A percentile compares a stretch with the other conserved stretches of the same genome.
Evolutionary conservation across 257 asterid species (phyloP).

Genomic region (Gardenia jasminoides): DNA sequence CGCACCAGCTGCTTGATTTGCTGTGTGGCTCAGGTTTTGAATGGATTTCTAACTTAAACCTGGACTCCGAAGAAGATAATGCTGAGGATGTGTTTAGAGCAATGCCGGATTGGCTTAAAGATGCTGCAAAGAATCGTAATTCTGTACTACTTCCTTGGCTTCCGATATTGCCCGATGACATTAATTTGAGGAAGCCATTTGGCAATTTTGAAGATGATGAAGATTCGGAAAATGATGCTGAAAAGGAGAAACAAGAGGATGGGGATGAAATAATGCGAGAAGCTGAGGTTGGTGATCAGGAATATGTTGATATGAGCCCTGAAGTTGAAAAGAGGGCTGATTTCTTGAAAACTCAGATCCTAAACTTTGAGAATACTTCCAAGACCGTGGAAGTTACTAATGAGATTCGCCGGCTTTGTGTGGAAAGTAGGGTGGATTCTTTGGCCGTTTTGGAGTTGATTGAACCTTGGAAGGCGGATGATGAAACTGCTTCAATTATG

Average conservation of each 20-base stretch:
- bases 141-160: conserved; percentile 70
- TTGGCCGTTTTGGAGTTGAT: conserved; percentile 44
- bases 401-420: conserved; percentile 49
- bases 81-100: conserved; percentile 46
- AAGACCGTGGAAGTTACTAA: conserved; percentile 42
- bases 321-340: conserved; percentile 40
- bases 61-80: conserved; percentile 59
- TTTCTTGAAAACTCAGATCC: conserved; percentile 32
- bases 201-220: conserved; percentile 32
- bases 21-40: conserved; percentile 49
- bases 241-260: conserved; percentile 26
- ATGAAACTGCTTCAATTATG: conserved; percentile 60
- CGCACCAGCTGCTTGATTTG: conserved; percentile 60
- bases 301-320: conserved; percentile 29
- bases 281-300: conserved; percentile 22
- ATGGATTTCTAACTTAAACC: conserved; percentile 52
- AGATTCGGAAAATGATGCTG: conserved; percentile 22
- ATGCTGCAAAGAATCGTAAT: conserved; percentile 34
- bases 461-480: conserved; percentile 73
- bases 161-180: conserved; percentile 45
- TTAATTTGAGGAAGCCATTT: conserved; percentile 25
- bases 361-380: conserved; percentile 35
- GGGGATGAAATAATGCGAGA: conserved; percentile 43
- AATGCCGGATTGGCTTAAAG: conserved; percentile 59
- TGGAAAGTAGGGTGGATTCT: conserved; percentile 21